Evolutionary conservation across 768 basidiomycete genomes (phyloP).

Genomic region (Kwoniella sp.): DNA sequence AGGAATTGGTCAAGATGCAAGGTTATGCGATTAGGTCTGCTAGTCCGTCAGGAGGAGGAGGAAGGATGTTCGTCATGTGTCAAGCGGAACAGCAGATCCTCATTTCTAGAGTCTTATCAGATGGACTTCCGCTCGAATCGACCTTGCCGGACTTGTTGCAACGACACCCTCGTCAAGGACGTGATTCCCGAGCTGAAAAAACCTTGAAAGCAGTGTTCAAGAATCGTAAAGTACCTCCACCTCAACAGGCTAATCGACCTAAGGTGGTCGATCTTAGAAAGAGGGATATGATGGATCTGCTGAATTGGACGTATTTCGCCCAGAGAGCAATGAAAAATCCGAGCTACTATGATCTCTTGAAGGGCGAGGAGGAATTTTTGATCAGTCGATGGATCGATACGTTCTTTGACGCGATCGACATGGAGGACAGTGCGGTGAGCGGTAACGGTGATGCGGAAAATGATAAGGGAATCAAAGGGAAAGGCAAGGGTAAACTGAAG

Average conservation of each 20-base stretch:
- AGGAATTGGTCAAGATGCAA: conserved; percentile 90
- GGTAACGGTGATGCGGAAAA: background rate
- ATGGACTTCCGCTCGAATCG: conserved; percentile 89
- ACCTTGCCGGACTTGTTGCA: conserved; percentile 57
- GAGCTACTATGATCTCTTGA: conserved; percentile 71
- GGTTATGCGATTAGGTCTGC: conserved; percentile 63
- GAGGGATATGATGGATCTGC: conserved; percentile 72
- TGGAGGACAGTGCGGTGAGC: background rate
- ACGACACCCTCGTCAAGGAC: conserved; percentile 33
- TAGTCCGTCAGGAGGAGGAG: conserved; percentile 25
- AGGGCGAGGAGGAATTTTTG: conserved; percentile 56
- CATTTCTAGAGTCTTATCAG: conserved; percentile 77
- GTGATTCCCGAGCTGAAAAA: background rate
- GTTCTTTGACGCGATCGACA: conserved; percentile 31
- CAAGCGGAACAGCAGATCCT: conserved; percentile 81
- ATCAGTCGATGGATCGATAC: conserved; percentile 73
- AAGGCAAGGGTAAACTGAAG: conserved; percentile 5
- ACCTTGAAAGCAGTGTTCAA: conserved; percentile 41
- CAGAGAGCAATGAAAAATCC: conserved; percentile 76
- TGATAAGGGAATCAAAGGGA: background rate
- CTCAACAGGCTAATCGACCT: conserved; percentile 27
- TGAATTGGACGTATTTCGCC: conserved; percentile 80
- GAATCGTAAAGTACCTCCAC: conserved; percentile 20
- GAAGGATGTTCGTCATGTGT: conserved; percentile 83
- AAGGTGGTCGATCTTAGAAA: conserved; percentile 59